A percentile compares a stretch with the other conserved stretches of the same genome.
phyloP scores from a whole-genome alignment of 2,329 filamentous ascomycete species.

The Dactylellina leptospora region DNA sequence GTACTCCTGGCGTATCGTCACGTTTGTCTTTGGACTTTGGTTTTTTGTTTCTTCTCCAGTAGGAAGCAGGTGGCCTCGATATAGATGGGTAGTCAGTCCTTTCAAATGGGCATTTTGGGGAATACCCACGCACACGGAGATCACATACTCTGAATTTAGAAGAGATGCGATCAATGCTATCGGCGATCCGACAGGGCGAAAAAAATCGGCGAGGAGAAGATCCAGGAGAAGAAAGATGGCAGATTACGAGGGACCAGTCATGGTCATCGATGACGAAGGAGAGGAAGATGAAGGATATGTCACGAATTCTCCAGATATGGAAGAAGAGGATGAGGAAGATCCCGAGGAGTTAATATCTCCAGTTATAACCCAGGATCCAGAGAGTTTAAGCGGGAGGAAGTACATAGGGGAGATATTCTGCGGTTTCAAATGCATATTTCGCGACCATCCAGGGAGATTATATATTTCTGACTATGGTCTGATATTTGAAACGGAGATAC shows the following conservation, averaged over 20 bases:
- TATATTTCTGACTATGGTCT: slow-evolving; percentile 33
- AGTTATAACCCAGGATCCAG: slow-evolving; percentile 10
- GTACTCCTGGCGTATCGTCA: slow-evolving; percentile 36
- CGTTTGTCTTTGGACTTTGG: slow-evolving; percentile 38
- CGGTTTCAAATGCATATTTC: slow-evolving; percentile 25
- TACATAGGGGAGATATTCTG: slow-evolving; percentile 30
- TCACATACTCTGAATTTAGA: slow-evolving; percentile 40
- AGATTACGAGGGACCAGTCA: slow-evolving; percentile 34
- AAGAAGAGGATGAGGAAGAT: slow-evolving; percentile 40
- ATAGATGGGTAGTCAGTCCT: slow-evolving; percentile 34
- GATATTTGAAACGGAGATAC: slow-evolving; percentile 38
- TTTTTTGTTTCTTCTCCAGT: slow-evolving; percentile 41
- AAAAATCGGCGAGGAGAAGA: slow-evolving; percentile 28
- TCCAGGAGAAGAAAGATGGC: slow-evolving; percentile 21
- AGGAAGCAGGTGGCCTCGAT: slow-evolving; percentile 25
- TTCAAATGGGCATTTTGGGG: slow-evolving; percentile 44
- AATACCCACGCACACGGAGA: slow-evolving; percentile 37
- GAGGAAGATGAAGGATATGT: slow-evolving; percentile 34
- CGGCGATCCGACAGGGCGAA: slow-evolving; percentile 18
- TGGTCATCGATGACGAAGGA: slow-evolving; percentile 29
- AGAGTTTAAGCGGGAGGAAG: slow-evolving; percentile 14
- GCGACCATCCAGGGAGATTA: slow-evolving; percentile 28
- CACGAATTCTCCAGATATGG: slow-evolving; percentile 36
- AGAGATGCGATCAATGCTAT: slow-evolving; percentile 30
- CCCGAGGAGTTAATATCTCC: slow-evolving; percentile 41